Base-by-base conservation (phyloP, 192 early-diverging fungal species). In the Anaeromyces robustus region DNA sequence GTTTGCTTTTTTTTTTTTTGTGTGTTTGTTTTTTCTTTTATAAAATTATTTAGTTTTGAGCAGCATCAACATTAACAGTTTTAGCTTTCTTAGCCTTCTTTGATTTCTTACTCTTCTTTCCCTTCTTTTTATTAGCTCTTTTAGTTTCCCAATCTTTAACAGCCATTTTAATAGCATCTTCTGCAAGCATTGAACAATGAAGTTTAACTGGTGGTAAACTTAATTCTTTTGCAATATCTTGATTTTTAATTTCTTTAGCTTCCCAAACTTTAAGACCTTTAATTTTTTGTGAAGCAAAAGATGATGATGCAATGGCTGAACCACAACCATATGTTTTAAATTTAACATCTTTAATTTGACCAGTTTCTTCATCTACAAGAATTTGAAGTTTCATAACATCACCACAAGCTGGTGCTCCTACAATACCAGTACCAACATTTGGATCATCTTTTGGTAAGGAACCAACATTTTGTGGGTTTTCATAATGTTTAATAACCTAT, bases 261-360 rank as follows among this genome's bases (percentile, higher is more conserved):
- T 97, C 94, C 82, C 95, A 92, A 30, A 99, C 87, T 80, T 90
- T 95, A 93, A 99, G 89, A 12, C 97, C 97, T 78, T 94, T 92
- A 59, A 99, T 97, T 83, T 95, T 93, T 85, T 99, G 96, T 29
- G 97, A 97, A 83, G 95, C 95, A 77, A 94, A 92, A 26, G 91
- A 92, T 29, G 93, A 95, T 29, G 94, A 95, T 26, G 97, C 97
- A 84, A 99, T 99, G 30, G 97, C 97, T 31, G 93, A 94, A 32
- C 97, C 97, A 83, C 97, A 99, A 30, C 97, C 97, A 87, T 97
- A 99, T 1, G 97, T 99, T 87, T 99, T 99, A 88, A 99, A 99
- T 86, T 96, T 95, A 82, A 97, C 96, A 79, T 99, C 96, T 77
- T 90, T 87, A 84, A 99, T 99, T 84, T 95, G 93, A 77, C 96